Conservation (phyloP, 768 basidiomycete species). For the Termitomyces sp. region DNA sequence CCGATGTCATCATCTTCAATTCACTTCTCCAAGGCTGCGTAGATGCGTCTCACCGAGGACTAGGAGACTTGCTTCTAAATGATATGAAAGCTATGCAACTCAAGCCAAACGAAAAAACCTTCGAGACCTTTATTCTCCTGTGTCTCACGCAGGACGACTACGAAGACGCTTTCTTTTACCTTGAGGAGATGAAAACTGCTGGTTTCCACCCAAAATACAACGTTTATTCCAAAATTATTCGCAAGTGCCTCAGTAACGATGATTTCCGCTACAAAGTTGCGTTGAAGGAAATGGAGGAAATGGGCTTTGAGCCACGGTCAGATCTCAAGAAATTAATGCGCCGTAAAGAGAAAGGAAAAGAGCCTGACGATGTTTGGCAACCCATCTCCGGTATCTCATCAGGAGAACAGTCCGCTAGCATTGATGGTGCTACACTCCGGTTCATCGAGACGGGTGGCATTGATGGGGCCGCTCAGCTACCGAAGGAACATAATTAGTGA, state of each 20-base stretch:
- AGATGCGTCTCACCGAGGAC: slow-evolving; percentile 48
- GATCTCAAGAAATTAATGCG: slow-evolving; percentile 15
- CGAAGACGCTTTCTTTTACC: slow-evolving; percentile 84
- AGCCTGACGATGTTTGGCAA: neutral
- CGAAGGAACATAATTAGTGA: slow-evolving; percentile 4
- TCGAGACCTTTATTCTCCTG: slow-evolving; percentile 61
- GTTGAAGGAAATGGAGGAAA: slow-evolving; percentile 64
- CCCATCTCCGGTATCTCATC: neutral
- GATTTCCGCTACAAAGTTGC: slow-evolving; percentile 65
- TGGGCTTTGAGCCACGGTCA: slow-evolving; percentile 38
- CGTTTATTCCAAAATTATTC: slow-evolving; percentile 57
- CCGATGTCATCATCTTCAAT: slow-evolving; percentile 66
- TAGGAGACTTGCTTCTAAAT: slow-evolving; percentile 61
- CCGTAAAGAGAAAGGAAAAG: neutral
- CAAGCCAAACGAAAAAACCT: slow-evolving; percentile 55
- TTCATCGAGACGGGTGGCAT: slow-evolving; percentile 31
- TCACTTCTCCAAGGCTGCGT: slow-evolving; percentile 63
- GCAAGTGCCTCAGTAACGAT: slow-evolving; percentile 46
- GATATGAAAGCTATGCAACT: slow-evolving; percentile 61
- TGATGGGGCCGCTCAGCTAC: slow-evolving; percentile 9
- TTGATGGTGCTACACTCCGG: slow-evolving; percentile 23
- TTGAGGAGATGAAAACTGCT: slow-evolving; percentile 81
- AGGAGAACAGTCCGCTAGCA: neutral
- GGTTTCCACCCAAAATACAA: slow-evolving; percentile 45
- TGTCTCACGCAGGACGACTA: slow-evolving; percentile 69